phyloP scores from a whole-genome alignment of 2,329 filamentous ascomycete species.

The Myriosclerotinia scirpicola region DNA sequence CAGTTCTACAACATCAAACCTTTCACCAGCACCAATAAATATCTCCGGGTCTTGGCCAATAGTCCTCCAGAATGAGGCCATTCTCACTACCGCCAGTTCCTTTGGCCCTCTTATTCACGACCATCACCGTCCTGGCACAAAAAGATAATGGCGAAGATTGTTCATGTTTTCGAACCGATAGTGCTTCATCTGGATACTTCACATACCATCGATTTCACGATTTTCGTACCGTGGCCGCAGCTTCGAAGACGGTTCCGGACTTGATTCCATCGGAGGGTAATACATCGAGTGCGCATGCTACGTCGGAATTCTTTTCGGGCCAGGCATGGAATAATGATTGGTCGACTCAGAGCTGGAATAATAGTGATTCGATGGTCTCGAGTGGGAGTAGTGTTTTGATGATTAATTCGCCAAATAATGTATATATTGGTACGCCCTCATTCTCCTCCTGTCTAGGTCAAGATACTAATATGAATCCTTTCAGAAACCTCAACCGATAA shows the following conservation, averaged over 20 bases:
- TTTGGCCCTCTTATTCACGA: neutral
- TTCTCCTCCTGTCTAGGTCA: neutral
- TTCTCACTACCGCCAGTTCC: neutral
- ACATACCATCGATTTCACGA: conserved; percentile 38
- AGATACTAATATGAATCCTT: neutral
- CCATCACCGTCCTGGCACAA: conserved; percentile 27
- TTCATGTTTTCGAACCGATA: conserved; percentile 37
- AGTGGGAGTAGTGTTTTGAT: conserved; percentile 33
- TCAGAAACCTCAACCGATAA: conserved; percentile 31
- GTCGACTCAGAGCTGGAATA: conserved; percentile 38
- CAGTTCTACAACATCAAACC: neutral
- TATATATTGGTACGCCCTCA: conserved; percentile 36
- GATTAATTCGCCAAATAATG: conserved; percentile 38
- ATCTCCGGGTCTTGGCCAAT: neutral
- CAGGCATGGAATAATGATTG: conserved; percentile 36
- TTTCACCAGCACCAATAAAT: neutral
- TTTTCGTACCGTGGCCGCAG: conserved; percentile 31
- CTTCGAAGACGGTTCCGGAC: conserved; percentile 24
- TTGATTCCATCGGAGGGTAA: conserved; percentile 27
- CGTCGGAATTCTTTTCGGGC: conserved; percentile 32
- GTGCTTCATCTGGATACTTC: conserved; percentile 36
- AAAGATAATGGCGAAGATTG: conserved; percentile 36
- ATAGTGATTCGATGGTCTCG: conserved; percentile 30
- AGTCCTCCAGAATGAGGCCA: neutral
- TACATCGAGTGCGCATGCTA: conserved; percentile 29